These are phyloP conservation scores for Daldinia eschscholtzii DNA, from an alignment of 2,329 filamentous ascomycete genomes.

Conservation along the genomic window DNA sequence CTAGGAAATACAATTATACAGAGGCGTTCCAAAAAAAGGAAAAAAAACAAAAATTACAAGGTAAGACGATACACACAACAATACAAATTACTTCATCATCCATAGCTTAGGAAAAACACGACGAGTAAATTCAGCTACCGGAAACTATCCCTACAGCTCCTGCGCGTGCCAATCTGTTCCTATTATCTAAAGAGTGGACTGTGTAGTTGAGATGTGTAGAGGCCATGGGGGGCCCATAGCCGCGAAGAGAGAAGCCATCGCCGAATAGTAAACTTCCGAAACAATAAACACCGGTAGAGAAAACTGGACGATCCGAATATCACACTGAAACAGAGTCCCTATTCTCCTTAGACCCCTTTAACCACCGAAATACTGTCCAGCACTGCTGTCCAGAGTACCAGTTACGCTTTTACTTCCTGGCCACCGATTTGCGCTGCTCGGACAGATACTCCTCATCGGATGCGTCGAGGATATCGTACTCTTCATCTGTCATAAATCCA, in stretches of 20 bases:
- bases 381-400: background rate
- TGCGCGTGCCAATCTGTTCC: constrained; percentile 39
- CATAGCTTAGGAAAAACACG: constrained; percentile 6
- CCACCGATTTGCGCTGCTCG: constrained; percentile 61
- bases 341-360: constrained; percentile 3
- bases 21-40: background rate
- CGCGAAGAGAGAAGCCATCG: constrained; percentile 25
- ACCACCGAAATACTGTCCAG: background rate
- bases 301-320: constrained; percentile 20
- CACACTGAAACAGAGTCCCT: constrained; percentile 26
- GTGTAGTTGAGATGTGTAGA: constrained; percentile 33
- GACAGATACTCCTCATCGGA: constrained; percentile 86
- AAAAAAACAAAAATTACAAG: background rate
- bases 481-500: constrained; percentile 94
- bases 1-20: constrained; percentile 4
- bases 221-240: constrained; percentile 9
- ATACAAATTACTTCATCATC: constrained; percentile 8
- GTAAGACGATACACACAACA: background rate
- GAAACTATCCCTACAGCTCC: constrained; percentile 35
- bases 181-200: constrained; percentile 43
- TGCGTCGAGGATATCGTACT: constrained; percentile 96
- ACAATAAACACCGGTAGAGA: constrained; percentile 12
- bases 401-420: constrained; percentile 46
- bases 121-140: constrained; percentile 39
- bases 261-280: constrained; percentile 21